These are phyloP conservation scores for Dryadomyces quercivorus DNA, from an alignment of 2,329 filamentous ascomycete species.

Conservation along the genomic window DNA sequence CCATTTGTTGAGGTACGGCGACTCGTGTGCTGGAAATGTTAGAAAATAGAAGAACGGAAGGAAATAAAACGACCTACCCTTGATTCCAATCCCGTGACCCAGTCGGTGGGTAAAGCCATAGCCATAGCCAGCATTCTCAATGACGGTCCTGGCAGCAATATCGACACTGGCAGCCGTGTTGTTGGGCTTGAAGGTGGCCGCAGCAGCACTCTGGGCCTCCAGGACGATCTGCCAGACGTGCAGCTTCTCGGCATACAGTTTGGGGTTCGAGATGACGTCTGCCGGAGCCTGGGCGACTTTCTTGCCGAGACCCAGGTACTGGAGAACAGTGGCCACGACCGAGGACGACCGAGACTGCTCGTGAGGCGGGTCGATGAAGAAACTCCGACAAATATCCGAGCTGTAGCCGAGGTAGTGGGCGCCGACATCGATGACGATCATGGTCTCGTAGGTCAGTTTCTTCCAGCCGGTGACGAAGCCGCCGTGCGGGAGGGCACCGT, in stretches of 20 bases:
- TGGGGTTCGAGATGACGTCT: neutral
- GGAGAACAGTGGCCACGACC: neutral
- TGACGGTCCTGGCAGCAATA: constrained; percentile 45
- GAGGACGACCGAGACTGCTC: constrained; percentile 5
- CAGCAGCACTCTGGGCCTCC: constrained; percentile 47
- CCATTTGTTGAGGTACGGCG: constrained; percentile 51
- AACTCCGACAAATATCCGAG: constrained; percentile 51
- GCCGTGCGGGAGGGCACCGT: constrained; percentile 40
- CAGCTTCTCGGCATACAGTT: constrained; percentile 34
- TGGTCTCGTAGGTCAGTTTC: constrained; percentile 37
- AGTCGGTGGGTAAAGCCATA: constrained; percentile 48
- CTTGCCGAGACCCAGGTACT: neutral
- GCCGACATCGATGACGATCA: constrained; percentile 52
- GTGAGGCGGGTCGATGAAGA: constrained; percentile 31
- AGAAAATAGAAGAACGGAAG: neutral
- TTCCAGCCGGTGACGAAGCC: constrained; percentile 39
- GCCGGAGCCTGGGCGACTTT: neutral
- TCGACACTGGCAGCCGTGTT: constrained; percentile 47
- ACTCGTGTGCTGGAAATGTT: constrained; percentile 41
- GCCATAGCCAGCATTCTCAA: constrained; percentile 45
- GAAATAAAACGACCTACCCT: constrained; percentile 20
- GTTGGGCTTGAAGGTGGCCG: constrained; percentile 35
- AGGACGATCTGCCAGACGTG: constrained; percentile 47
- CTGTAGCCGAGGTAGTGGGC: constrained; percentile 50
- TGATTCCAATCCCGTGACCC: constrained; percentile 54